Evolutionary conservation across 2,329 filamentous ascomycete genomes (phyloP), one percentile per base, ranked within the genome.

Genomic region (Aaosphaeria pasadenensis): DNA sequence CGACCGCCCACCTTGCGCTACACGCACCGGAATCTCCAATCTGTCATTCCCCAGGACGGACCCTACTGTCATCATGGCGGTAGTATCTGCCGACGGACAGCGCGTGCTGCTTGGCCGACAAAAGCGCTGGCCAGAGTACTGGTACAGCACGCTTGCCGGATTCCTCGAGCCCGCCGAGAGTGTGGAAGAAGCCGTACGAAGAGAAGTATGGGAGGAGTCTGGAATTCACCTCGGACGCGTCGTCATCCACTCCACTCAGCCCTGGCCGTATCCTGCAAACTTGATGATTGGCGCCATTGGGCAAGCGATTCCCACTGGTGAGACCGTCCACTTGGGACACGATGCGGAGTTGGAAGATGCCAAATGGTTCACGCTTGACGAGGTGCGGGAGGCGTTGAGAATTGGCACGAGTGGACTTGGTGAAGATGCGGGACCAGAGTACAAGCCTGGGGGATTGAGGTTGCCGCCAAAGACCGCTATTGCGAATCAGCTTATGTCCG

Each of bases 51-150:
- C 92, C 3, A 84, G 91, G 44, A 96, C 92, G 2, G 91, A 96
- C 61, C 91, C 91, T 1, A 95, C 90, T 30, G 91, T 97, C 68
- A 99, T 99, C 72, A 91, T 95, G 74, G 92, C 91, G 1, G 86
- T 96, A 7, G 82, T 97, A 31, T 95, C 88, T 45, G 78, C 85
- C 44, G 89, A 95, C 58, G 87, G 87, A 43, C 81, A 85, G 56
- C 83, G 84, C 52, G 74, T 96, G 36, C 82, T 99, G 6, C 85
- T 99, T 1, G 94, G 94, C 35, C 85, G 94, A 11, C 84, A 89
- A 63, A 88, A 88, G 71, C 82, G 89, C 45, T 99, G 86, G 80
- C 94, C 94, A 1, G 77, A 82, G 1, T 68, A 88, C 68, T 96
- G 88, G 89, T 96, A 92, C 77, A 89, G 84, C 60, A 95, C 91